A percentile compares a stretch with the other conserved stretches of the same genome.
phyloP scores from a whole-genome alignment of 352 stramenopile species.

The Nothophytophthora sp. region DNA sequence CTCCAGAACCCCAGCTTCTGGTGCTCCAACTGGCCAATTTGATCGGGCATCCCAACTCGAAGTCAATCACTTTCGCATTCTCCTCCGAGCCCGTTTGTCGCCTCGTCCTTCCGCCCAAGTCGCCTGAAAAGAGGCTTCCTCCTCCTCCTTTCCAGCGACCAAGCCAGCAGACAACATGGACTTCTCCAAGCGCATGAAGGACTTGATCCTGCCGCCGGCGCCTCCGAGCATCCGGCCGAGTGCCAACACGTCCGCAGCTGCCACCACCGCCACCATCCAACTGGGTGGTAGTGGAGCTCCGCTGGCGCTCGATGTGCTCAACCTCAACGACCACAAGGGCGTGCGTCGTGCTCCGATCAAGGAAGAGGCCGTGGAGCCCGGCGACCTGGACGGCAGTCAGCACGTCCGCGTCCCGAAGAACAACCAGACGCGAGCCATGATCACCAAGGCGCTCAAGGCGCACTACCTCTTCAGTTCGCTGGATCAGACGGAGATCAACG shows the following conservation, averaged over 20 bases:
- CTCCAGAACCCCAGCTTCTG: not conserved
- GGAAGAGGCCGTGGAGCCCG: slow-evolving; percentile 69
- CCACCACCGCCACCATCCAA: slow-evolving; percentile 23
- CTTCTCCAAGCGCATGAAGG: slow-evolving; percentile 77
- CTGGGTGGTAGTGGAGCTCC: slow-evolving; percentile 19
- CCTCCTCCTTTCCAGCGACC: not conserved
- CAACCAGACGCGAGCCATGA: slow-evolving; percentile 69
- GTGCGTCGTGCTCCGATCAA: slow-evolving; percentile 81
- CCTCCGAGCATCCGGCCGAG: slow-evolving; percentile 56
- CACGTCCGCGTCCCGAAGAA: slow-evolving; percentile 75
- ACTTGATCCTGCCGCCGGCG: slow-evolving; percentile 58
- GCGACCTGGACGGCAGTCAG: slow-evolving; percentile 43
- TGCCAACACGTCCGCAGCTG: slow-evolving; percentile 31
- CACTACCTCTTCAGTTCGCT: slow-evolving; percentile 86
- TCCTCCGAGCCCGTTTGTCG: slow-evolving; percentile 18
- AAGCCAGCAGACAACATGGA: slow-evolving; percentile 43
- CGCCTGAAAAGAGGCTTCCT: not conserved
- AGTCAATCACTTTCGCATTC: slow-evolving; percentile 31
- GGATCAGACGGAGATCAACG: slow-evolving; percentile 69
- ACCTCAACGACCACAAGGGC: slow-evolving; percentile 58
- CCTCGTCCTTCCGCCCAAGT: slow-evolving; percentile 3
- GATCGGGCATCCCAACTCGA: not conserved
- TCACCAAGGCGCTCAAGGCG: slow-evolving; percentile 78
- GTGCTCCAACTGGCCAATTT: not conserved
- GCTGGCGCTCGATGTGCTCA: slow-evolving; percentile 33